Percentiles rank a stretch among this genome's conserved stretches.
Conservation (phyloP, 2,329 filamentous ascomycete species). For the Colletotrichum coccodes region DNA sequence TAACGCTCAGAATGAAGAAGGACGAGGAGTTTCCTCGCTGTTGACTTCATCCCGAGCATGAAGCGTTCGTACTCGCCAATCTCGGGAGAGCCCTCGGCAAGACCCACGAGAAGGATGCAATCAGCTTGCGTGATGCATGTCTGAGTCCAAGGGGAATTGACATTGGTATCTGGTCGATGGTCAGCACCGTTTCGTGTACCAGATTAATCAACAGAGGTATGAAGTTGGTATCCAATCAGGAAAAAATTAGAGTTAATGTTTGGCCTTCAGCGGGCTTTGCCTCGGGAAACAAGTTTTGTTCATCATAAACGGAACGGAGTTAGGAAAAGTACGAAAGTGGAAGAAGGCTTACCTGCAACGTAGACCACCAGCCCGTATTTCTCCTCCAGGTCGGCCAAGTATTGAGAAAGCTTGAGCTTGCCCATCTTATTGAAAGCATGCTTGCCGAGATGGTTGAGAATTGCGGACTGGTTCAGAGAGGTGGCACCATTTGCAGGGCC, state of each 20-base stretch:
- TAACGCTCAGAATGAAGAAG: conserved; percentile 90
- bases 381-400: conserved; percentile 95
- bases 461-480: conserved; percentile 91
- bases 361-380: conserved; percentile 97
- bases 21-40: conserved; percentile 91
- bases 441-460: conserved; percentile 92
- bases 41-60: conserved; percentile 96
- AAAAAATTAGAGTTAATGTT: conserved; percentile 75
- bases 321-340: neutral
- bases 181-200: conserved; percentile 39
- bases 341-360: conserved; percentile 74
- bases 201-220: conserved; percentile 10
- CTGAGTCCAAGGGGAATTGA: conserved; percentile 98
- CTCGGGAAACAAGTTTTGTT: conserved; percentile 60
- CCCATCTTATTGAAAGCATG: conserved; percentile 98
- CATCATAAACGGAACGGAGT: conserved; percentile 55
- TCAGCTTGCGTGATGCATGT: conserved; percentile 98
- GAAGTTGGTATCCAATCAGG: conserved; percentile 55
- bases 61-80: conserved; percentile 98
- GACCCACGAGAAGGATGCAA: conserved; percentile 90
- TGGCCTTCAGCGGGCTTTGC: conserved; percentile 64
- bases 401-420: conserved; percentile 94
- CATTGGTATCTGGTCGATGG: conserved; percentile 79
- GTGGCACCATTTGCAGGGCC: conserved; percentile 91
- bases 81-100: conserved; percentile 88